A percentile compares a stretch with the other conserved stretches of the same genome.
Conservation (phyloP, 2,329 filamentous ascomycete genomes). For the Aspergillus udagawae region DNA sequence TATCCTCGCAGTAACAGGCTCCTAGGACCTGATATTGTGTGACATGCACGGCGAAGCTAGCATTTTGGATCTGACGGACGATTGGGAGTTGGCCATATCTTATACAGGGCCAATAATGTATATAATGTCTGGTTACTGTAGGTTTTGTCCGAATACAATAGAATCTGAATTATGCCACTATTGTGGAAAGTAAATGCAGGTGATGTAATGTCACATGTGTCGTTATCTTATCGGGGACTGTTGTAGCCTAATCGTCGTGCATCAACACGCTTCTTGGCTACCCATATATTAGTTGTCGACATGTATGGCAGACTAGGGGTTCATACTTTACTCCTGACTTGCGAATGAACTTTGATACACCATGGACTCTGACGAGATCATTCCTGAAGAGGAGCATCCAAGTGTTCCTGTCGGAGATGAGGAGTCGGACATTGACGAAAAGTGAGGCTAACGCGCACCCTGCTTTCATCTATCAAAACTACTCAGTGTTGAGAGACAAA, state of each 20-base stretch:
- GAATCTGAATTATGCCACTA: background rate
- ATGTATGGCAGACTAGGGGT: constrained; percentile 9
- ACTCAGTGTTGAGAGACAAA: background rate
- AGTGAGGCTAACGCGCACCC: constrained; percentile 13
- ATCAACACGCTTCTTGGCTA: background rate
- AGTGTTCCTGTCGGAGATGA: constrained; percentile 17
- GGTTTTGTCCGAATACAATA: background rate
- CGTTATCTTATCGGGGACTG: constrained; percentile 24
- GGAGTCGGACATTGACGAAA: constrained; percentile 26
- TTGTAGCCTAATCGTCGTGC: constrained; percentile 20
- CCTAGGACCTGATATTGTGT: background rate
- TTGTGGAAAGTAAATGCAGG: background rate
- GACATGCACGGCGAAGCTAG: background rate
- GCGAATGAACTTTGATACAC: background rate
- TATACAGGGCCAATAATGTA: background rate
- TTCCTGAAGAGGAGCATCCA: constrained; percentile 12
- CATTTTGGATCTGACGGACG: background rate
- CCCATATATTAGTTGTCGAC: constrained; percentile 10
- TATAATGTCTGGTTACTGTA: background rate
- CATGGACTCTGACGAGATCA: constrained; percentile 29
- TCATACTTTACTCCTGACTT: background rate
- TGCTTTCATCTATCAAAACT: background rate
- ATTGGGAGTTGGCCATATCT: background rate
- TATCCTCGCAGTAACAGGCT: constrained; percentile 1
- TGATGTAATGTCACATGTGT: constrained; percentile 22